Evolutionary conservation across 2,329 filamentous ascomycete species (phyloP).

Genomic region (Zymoseptoria brevis): DNA sequence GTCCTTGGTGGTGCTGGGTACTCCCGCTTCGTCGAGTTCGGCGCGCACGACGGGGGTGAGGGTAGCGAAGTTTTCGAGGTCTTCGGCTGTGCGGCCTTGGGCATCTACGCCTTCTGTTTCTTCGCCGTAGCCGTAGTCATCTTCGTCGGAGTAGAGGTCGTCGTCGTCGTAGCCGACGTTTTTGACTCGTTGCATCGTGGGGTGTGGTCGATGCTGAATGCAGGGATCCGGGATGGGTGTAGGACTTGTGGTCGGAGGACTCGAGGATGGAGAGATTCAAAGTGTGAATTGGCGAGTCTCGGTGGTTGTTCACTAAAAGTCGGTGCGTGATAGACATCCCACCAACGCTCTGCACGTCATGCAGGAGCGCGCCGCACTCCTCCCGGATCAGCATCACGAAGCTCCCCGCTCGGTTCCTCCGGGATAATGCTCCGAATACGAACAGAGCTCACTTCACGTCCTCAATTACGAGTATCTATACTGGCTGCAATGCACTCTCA

Average conservation of each 20-base stretch:
- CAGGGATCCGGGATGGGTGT: neutral
- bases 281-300: neutral
- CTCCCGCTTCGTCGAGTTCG: slow-evolving; percentile 25
- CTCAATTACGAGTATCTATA: neutral
- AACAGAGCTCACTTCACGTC: neutral
- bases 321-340: neutral
- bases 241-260: neutral
- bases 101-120: slow-evolving; percentile 28
- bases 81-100: slow-evolving; percentile 33
- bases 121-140: slow-evolving; percentile 32
- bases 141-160: slow-evolving; percentile 47
- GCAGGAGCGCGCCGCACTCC: neutral
- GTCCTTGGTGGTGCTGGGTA: slow-evolving; percentile 55
- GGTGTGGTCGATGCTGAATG: neutral
- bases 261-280: neutral
- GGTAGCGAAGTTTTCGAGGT: slow-evolving; percentile 27
- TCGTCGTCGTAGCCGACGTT: slow-evolving; percentile 43
- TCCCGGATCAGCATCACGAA: neutral
- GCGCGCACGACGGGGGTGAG: slow-evolving; percentile 29
- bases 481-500: too few relatives aligned
- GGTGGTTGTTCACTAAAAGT: neutral
- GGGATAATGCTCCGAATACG: neutral
- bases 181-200: slow-evolving; percentile 37
- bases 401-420: neutral
- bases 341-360: neutral